phyloP scores from a whole-genome alignment of 1,284 basidiomycete species.

The Ustilago trichophora region DNA sequence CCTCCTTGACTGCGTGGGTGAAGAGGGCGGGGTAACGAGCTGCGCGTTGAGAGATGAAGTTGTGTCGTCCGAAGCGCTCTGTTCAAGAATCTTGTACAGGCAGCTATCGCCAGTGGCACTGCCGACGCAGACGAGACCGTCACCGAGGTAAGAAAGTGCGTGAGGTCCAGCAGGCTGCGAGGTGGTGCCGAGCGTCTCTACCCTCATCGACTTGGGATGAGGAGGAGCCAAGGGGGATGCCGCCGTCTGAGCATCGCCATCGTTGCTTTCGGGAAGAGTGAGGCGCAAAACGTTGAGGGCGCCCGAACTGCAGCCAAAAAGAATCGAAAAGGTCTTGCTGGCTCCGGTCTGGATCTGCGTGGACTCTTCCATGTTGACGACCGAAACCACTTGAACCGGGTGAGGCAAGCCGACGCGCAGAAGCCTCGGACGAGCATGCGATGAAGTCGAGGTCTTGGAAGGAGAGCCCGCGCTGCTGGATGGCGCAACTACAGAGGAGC shows the following conservation, averaged over 20 bases:
- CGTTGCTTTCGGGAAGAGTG: no score
- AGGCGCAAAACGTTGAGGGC: slow-evolving; percentile 39
- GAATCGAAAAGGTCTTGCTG: slow-evolving; percentile 19
- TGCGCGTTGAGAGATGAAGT: slow-evolving; percentile 3
- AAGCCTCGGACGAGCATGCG: slow-evolving; percentile 19
- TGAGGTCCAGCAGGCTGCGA: slow-evolving; percentile 49
- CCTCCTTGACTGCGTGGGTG: slow-evolving; percentile 27
- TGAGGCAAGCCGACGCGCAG: slow-evolving; percentile 38
- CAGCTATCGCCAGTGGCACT: slow-evolving; percentile 56
- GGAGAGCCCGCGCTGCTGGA: slow-evolving; percentile 6
- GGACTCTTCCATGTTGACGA: slow-evolving; percentile 25
- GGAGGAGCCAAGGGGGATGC: slow-evolving; percentile 1
- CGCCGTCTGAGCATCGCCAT: not conserved
- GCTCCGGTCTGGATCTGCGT: not conserved
- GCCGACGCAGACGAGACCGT: slow-evolving; percentile 50
- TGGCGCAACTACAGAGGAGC: slow-evolving; percentile 33
- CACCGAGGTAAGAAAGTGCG: slow-evolving; percentile 52
- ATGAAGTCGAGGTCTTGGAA: slow-evolving; percentile 1
- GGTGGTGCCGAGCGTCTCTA: slow-evolving; percentile 37
- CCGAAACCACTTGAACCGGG: slow-evolving; percentile 51
- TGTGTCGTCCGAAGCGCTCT: slow-evolving; percentile 3
- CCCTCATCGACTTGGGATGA: slow-evolving; percentile 25
- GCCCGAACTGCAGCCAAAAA: slow-evolving; percentile 45
- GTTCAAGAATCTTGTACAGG: slow-evolving; percentile 38
- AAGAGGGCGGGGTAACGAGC: slow-evolving; percentile 41